Evolutionary conservation across 805 yeast genomes (phyloP).

Genomic region (Priceomyces carsonii): DNA sequence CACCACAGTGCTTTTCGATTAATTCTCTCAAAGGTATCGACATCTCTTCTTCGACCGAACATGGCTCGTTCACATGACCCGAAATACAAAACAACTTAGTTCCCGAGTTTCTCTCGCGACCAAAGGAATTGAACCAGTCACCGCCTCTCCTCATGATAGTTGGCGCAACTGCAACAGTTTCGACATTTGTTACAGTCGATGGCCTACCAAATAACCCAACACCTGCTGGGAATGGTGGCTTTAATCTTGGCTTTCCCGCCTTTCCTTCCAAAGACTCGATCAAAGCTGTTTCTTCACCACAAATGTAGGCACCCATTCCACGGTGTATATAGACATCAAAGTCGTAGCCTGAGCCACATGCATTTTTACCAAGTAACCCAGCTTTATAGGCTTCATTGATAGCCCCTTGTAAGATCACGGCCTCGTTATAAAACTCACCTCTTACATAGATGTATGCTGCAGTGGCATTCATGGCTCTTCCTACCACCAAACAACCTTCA

Average conservation of each 20-base stretch:
- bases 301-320: constrained; percentile 91
- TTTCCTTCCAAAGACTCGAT: constrained; percentile 89
- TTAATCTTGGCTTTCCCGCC: constrained; percentile 90
- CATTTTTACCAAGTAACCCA: constrained; percentile 79
- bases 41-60: constrained; percentile 94
- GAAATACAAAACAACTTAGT: constrained; percentile 84
- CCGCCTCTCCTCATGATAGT: constrained; percentile 89
- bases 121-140: constrained; percentile 81
- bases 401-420: constrained; percentile 71
- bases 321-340: constrained; percentile 85
- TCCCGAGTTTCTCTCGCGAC: constrained; percentile 83
- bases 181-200: constrained; percentile 87
- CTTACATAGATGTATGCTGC: constrained; percentile 91
- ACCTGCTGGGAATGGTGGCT: constrained; percentile 96
- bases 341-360: constrained; percentile 84
- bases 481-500: constrained; percentile 89
- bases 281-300: constrained; percentile 91
- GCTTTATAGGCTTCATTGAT: constrained; percentile 85
- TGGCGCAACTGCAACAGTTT: constrained; percentile 88
- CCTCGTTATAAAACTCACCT: constrained; percentile 88
- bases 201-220: constrained; percentile 91
- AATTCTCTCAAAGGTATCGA: constrained; percentile 82
- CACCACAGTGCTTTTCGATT: constrained; percentile 88
- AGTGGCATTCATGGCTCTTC: constrained; percentile 90
- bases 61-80: constrained; percentile 89